Conservation (phyloP, 176 grass and related monocot genomes). For the Elymus sibiricus region DNA sequence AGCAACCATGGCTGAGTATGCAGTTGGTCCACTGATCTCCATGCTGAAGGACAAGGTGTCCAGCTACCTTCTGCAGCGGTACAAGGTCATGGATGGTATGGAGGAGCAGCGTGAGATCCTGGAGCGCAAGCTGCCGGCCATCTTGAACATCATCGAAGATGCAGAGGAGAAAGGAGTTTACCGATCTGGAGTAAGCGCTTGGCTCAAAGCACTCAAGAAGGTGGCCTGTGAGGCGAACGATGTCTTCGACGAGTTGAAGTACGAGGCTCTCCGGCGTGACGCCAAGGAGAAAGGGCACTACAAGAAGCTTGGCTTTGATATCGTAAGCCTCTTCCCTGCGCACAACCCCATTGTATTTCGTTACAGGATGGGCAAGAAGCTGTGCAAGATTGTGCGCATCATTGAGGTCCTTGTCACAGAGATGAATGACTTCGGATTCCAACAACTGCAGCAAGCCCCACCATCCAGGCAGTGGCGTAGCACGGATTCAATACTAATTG, state of each 20-base stretch:
- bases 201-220: conserved; percentile 17
- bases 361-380: conserved; percentile 33
- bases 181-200: not conserved
- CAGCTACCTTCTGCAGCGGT: not conserved
- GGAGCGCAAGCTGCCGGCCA: not conserved
- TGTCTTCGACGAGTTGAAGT: conserved; percentile 40
- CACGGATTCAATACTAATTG: not conserved
- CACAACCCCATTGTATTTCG: conserved; percentile 9
- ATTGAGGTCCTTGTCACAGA: not conserved
- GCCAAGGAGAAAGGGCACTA: conserved; percentile 21
- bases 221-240: conserved; percentile 32
- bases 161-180: not conserved
- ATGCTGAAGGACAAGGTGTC: not conserved
- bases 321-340: not conserved
- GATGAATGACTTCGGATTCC: conserved; percentile 10
- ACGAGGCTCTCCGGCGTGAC: conserved; percentile 22
- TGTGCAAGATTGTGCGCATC: conserved; percentile 8
- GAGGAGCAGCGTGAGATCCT: not conserved
- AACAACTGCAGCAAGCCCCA: not conserved
- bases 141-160: conserved; percentile 3
- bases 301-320: not conserved
- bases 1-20: not conserved
- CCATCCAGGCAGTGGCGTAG: not conserved
- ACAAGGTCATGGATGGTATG: conserved; percentile 10
- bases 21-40: not conserved